These are phyloP conservation scores for Sphagnum magellanicum DNA, from an alignment of 228 moss, liverwort and hornwort genomes.

Conservation along the genomic window DNA sequence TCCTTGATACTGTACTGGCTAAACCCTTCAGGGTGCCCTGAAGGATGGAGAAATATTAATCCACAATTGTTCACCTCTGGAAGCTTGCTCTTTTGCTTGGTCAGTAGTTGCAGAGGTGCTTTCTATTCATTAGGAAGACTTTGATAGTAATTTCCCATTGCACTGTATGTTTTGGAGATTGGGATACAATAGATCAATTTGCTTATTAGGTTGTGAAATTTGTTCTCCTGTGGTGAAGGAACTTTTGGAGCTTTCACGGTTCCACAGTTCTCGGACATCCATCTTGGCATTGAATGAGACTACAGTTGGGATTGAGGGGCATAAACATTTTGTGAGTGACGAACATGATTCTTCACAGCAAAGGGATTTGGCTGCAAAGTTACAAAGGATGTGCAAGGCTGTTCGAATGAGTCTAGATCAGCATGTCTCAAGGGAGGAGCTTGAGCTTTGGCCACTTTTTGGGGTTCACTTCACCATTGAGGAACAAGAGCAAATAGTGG, in stretches of 20 bases:
- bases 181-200: too few species aligned
- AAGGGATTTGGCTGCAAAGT: constrained; percentile 76
- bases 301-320: too few species aligned
- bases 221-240: constrained; percentile 18
- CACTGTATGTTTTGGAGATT: too few species aligned
- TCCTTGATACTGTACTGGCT: too few species aligned
- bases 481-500: constrained; percentile 95
- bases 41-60: not conserved
- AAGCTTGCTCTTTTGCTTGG: too few species aligned
- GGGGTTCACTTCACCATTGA: constrained; percentile 95
- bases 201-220: too few species aligned
- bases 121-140: too few species aligned
- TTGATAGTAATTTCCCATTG: too few species aligned
- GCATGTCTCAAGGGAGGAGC: constrained; percentile 96
- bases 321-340: not conserved
- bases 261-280: constrained; percentile 29
- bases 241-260: constrained; percentile 53
- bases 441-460: constrained; percentile 94
- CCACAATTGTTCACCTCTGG: not conserved
- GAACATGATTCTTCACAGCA: constrained; percentile 14
- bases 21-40: too few species aligned
- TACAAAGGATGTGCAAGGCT: constrained; percentile 99
- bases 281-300: too few species aligned
- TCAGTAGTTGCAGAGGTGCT: too few species aligned
- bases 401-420: constrained; percentile 94